Conservation (phyloP, 2,329 filamentous ascomycete species). For the Ophiostoma tasmaniense region DNA sequence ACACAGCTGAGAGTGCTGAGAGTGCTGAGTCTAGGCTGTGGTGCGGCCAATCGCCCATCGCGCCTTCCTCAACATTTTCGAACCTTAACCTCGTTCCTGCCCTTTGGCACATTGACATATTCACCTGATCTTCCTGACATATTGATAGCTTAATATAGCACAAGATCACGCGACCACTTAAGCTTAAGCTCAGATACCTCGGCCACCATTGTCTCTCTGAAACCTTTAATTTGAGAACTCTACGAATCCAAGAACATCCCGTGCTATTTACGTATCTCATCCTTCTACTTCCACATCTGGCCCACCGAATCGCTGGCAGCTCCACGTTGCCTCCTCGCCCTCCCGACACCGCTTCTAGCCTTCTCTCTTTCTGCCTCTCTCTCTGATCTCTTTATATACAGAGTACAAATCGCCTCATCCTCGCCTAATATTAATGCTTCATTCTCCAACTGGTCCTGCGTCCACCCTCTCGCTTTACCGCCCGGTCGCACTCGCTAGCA, state of each 20-base stretch:
- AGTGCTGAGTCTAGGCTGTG: not conserved
- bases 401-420: no score
- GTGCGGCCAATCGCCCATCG: not conserved
- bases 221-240: not conserved
- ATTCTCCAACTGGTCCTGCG: not conserved
- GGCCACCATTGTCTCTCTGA: not conserved
- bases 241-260: not conserved
- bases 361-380: not conserved
- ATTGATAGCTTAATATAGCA: not conserved
- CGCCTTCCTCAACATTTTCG: slow-evolving; percentile 9
- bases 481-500: not conserved
- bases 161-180: not conserved
- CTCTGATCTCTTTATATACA: not conserved
- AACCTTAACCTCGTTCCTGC: not conserved
- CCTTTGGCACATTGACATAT: not conserved
- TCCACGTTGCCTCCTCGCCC: not conserved
- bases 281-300: not conserved
- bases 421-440: not conserved
- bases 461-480: not conserved
- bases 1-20: not conserved
- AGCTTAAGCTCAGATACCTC: not conserved
- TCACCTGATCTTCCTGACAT: not conserved
- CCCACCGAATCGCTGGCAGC: slow-evolving; percentile 3
- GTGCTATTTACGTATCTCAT: not conserved
- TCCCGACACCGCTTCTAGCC: not conserved